Evolutionary conservation across 1,139 yeast genomes (phyloP).

Genomic region (Meyerozyma carpophila): DNA sequence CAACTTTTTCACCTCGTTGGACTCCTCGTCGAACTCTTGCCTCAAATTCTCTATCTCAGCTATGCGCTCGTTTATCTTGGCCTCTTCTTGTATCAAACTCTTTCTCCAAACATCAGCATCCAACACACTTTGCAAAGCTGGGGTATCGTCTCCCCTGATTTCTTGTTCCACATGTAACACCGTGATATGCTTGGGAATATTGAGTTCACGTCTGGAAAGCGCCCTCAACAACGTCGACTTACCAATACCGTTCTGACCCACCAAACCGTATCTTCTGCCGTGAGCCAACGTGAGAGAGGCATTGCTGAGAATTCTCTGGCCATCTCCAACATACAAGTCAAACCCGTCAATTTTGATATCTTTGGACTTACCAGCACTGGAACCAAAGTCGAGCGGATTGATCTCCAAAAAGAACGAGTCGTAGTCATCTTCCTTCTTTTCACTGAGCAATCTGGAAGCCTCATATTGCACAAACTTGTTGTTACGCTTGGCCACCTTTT

Average conservation of each 20-base stretch:
- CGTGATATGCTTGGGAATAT: constrained; percentile 91
- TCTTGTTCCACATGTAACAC: constrained; percentile 97
- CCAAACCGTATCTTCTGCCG: constrained; percentile 95
- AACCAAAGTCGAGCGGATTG: constrained; percentile 88
- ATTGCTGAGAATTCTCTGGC: constrained; percentile 86
- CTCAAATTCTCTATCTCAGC: constrained; percentile 67
- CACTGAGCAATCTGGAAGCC: constrained; percentile 80
- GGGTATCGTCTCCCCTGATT: constrained; percentile 84
- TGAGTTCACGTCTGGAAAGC: constrained; percentile 84
- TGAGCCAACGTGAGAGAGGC: constrained; percentile 81
- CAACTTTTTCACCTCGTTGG: constrained; percentile 69
- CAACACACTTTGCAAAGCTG: constrained; percentile 86
- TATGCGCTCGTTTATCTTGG: constrained; percentile 66
- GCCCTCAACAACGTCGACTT: constrained; percentile 91
- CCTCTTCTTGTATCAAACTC: constrained; percentile 72
- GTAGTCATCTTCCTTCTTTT: constrained; percentile 63
- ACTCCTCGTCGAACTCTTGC: constrained; percentile 74
- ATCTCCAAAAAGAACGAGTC: constrained; percentile 93
- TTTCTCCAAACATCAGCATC: constrained; percentile 99
- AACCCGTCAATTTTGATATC: constrained; percentile 90
- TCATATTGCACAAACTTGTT: constrained; percentile 86
- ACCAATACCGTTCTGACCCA: constrained; percentile 99
- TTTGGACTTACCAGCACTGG: constrained; percentile 89
- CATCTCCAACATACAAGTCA: constrained; percentile 93
- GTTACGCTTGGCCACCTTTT: constrained; percentile 91